A percentile compares a stretch with the other conserved stretches of the same genome.
These are phyloP conservation scores for Beta corolliflora DNA, from an alignment of 179 eudicot genomes.

Conservation along the genomic window DNA sequence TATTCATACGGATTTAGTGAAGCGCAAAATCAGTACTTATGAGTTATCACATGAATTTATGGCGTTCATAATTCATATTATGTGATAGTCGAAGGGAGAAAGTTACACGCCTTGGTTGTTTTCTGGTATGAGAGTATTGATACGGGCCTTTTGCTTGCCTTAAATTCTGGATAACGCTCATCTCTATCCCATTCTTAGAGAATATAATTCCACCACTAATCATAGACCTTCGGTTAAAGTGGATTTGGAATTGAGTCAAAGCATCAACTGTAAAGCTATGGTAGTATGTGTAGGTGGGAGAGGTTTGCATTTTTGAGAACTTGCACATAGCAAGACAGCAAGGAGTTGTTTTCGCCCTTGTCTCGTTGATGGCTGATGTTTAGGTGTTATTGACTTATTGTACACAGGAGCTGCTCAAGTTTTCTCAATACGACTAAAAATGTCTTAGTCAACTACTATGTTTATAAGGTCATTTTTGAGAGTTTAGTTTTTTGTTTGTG, in stretches of 20 bases:
- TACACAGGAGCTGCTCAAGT: neutral
- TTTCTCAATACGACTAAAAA: neutral
- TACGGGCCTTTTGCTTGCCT: neutral
- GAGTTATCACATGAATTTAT: neutral
- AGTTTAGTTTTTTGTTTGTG: neutral
- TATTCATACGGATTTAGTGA: neutral
- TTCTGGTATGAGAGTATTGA: neutral
- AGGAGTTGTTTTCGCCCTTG: neutral
- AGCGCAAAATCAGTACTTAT: neutral
- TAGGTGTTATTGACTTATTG: neutral
- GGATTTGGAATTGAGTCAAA: neutral
- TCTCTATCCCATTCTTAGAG: neutral
- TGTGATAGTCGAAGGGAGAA: neutral
- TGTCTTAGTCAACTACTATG: neutral
- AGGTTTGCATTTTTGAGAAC: neutral
- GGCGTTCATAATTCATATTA: neutral
- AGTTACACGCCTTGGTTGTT: neutral
- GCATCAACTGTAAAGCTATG: conserved; percentile 4
- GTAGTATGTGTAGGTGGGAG: neutral
- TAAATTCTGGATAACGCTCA: neutral
- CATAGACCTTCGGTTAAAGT: neutral
- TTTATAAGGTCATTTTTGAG: neutral
- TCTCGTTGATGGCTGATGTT: neutral
- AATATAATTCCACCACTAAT: neutral
- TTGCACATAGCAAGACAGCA: neutral